Evolutionary conservation across 805 yeast species (phyloP), one percentile per base, ranked within the genome.

Genomic region (Metschnikowia vanudenii): DNA sequence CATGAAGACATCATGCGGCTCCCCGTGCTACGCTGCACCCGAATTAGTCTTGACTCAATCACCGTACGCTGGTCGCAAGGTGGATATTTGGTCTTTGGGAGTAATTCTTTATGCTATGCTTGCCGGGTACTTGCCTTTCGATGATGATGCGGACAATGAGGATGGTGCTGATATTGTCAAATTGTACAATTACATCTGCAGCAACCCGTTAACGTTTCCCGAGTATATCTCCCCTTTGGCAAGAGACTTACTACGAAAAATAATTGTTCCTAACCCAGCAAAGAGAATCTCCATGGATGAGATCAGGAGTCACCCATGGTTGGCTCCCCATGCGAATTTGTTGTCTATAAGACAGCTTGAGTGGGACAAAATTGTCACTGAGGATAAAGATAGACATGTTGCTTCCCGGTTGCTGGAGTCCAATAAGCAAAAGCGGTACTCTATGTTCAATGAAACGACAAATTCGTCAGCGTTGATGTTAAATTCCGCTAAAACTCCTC

Each of bases 1-100:
- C 37, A 94, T 92, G 98, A 84, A 83, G 62, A 92, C 98, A 1
- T 81, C 91, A 31, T 92, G 99, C 65, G 99, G 99, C 1, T 88
- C 96, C 2, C 99, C 99, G 1, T 92, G 99, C 65, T 92, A 92
- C 66, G 99, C 99, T 0, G 99, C 99, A 1, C 99, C 99, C 0
- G 99, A 94, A 63, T 71, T 94, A 47, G 99, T 94, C 3, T 84
- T 90, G 26, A 85, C 92, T 11, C 88, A 83, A 52, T 79, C 82
- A 44, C 90, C 96, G 13, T 94, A 94, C 63, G 89, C 87, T 55
- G 97, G 96, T 18, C 79, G 89, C 51, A 90, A 89, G 66, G 97
- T 89, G 28, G 99, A 94, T 67, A 85, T 91, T 36, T 94, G 99
- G 99, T 88, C 97, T 0, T 82, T 96, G 58, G 99, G 99, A 49